These are phyloP conservation scores for Globisporangium radiosum DNA, from an alignment of 352 stramenopile genomes.

Conservation along the genomic window DNA sequence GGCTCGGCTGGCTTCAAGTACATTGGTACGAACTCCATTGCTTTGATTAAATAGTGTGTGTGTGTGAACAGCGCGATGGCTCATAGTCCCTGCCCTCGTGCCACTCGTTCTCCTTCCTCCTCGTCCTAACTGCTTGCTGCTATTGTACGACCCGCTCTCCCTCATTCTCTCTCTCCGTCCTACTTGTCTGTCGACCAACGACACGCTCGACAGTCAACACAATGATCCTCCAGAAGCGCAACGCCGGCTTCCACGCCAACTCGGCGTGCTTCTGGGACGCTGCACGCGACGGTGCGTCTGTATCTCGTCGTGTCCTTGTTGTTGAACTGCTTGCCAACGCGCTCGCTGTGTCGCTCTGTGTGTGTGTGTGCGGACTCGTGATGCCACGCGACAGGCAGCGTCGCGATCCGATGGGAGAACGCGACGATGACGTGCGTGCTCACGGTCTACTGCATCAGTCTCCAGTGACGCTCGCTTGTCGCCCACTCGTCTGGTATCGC, in stretches of 20 bases:
- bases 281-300: conserved; percentile 64
- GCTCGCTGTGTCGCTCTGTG: conserved; percentile 1
- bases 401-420: conserved; percentile 72
- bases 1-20: conserved; percentile 87
- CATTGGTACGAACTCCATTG: conserved; percentile 41
- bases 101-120: neutral
- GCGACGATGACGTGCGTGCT: conserved; percentile 65
- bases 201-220: conserved; percentile 56
- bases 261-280: conserved; percentile 86
- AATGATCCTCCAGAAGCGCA: conserved; percentile 86
- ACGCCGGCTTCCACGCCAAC: conserved; percentile 82
- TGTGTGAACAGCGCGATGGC: neutral
- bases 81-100: neutral
- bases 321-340: too few species aligned
- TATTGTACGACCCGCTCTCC: neutral
- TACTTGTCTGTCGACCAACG: neutral
- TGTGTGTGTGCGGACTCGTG: neutral
- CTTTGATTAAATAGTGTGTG: conserved; percentile 7
- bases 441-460: conserved; percentile 68
- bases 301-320: neutral
- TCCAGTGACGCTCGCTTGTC: conserved; percentile 26
- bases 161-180: neutral
- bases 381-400: conserved; percentile 57
- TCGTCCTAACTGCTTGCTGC: neutral
- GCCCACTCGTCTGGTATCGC: neutral